Evolutionary conservation across 225 moss, liverwort and hornwort genomes (phyloP), one percentile per base, ranked within the genome.

Genomic region (Polytrichum commune): DNA sequence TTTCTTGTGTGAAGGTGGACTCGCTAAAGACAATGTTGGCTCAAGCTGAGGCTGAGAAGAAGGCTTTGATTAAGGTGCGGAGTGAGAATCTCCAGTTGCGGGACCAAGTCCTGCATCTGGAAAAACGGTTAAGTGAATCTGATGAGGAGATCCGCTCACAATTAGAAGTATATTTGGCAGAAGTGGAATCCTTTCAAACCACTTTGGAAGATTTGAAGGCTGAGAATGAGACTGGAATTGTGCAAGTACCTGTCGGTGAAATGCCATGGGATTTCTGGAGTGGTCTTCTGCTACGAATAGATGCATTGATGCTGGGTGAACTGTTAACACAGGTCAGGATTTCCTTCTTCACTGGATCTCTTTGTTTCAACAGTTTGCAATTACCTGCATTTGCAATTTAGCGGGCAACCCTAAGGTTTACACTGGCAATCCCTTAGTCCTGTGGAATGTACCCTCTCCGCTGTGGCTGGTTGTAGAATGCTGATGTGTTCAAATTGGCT

Each of bases 221-320:
- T 3, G 93, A 82, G 24, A 81, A 74, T 72, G 82, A 81, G 74
- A 60, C 74, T 18, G 85, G 73, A 75, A 72, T 82, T 27, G 78
- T 81, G 69, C 86, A 89, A 84, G 80, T 97, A 53, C 89, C 94
- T 32, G 83, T 84, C 33, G 90, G 82, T 55, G 96, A 94, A 80
- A 92, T 91, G 94, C 79, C 88, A 23, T 91, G 94, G 97, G 94
- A 91, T 10, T 93, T 95, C 66, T 98, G 94, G 92, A 93, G 88
- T 76, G 83, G 73, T 57, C 69, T 98, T 78, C 82, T 94, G 69
- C 70, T 93, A 56, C 92, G 87, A 13, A 93, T 98, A 23, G 91
- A 92, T 83, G 90, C 91, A 23, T 78, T 93, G 67, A 81, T 89
- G 79, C 78, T 93, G 67, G 76, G 72, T 27, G 90, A 91, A 78